Conservation (phyloP, 345 rosid genomes). For the Melaleuca alternifolia region DNA sequence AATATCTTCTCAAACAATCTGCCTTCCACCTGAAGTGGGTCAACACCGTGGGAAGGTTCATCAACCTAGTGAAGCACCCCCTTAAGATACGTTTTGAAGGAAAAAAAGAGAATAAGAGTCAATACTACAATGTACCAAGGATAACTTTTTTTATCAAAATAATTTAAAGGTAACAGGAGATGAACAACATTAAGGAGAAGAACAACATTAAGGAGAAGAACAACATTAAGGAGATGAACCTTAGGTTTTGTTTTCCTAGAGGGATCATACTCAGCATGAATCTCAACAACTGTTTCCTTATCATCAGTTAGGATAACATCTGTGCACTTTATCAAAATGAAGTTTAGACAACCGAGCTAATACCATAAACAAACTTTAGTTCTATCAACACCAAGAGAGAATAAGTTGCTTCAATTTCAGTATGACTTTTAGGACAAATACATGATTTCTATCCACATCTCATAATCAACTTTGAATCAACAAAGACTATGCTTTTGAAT, state of each 20-base stretch:
- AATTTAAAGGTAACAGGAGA: background rate
- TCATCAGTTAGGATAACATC: constrained; percentile 64
- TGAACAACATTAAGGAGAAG: background rate
- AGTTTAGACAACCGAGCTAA: background rate
- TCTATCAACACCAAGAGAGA: background rate
- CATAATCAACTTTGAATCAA: background rate
- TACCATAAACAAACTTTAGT: background rate
- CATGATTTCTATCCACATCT: background rate
- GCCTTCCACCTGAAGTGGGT: constrained; percentile 77
- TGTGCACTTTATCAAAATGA: constrained; percentile 38
- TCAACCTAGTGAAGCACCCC: constrained; percentile 98
- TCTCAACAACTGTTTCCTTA: constrained; percentile 59
- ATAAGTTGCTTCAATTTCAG: background rate
- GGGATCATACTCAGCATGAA: constrained; percentile 80
- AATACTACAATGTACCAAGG: background rate
- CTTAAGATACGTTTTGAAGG: constrained; percentile 12
- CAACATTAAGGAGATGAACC: no score
- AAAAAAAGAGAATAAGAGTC: background rate
- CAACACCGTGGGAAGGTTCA: constrained; percentile 51
- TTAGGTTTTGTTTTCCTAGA: constrained; percentile 80
- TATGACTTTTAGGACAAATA: background rate
- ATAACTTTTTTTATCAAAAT: background rate
- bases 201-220: no score
- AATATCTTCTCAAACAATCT: constrained; percentile 87
- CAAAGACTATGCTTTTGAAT: no score